Evolutionary conservation across 2,329 filamentous ascomycete species (phyloP).

Genomic region (Colletotrichum chrysophilum): DNA sequence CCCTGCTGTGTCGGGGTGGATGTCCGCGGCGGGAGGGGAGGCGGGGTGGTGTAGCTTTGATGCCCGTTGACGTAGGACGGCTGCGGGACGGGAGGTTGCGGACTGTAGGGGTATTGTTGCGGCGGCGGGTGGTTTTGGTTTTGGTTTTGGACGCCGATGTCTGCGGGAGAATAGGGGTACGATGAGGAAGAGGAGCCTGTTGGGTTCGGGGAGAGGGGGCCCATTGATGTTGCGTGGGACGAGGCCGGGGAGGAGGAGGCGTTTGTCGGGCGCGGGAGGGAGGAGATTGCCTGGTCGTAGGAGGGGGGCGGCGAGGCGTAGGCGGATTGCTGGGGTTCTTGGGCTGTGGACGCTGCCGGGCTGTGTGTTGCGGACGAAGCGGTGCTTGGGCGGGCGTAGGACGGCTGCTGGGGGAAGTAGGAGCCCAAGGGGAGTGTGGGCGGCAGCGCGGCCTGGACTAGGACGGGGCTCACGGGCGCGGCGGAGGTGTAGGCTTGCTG

Average conservation of each 20-base stretch:
- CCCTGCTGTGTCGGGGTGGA: neutral
- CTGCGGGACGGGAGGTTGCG: neutral
- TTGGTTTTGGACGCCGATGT: neutral
- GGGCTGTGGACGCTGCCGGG: neutral
- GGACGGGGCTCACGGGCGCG: neutral
- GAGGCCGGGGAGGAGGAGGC: neutral
- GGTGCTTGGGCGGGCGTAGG: neutral
- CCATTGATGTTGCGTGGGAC: neutral
- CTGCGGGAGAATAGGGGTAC: slow-evolving; percentile 2
- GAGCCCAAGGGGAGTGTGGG: slow-evolving; percentile 3
- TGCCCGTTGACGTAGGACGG: neutral
- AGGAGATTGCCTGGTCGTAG: neutral
- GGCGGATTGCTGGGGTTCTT: neutral
- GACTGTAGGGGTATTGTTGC: neutral
- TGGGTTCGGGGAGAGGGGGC: neutral
- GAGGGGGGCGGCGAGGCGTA: slow-evolving; percentile 10
- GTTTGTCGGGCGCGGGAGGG: neutral
- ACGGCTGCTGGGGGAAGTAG: slow-evolving; percentile 16
- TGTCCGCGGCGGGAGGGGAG: neutral
- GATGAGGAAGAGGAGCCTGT: neutral
- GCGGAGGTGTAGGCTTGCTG: neutral
- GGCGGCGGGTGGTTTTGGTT: neutral
- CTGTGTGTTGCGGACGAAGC: neutral
- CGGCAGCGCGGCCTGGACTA: neutral
- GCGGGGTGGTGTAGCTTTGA: neutral